phyloP scores from a whole-genome alignment of 805 yeast species.

The Hanseniaspora taiwanica region DNA sequence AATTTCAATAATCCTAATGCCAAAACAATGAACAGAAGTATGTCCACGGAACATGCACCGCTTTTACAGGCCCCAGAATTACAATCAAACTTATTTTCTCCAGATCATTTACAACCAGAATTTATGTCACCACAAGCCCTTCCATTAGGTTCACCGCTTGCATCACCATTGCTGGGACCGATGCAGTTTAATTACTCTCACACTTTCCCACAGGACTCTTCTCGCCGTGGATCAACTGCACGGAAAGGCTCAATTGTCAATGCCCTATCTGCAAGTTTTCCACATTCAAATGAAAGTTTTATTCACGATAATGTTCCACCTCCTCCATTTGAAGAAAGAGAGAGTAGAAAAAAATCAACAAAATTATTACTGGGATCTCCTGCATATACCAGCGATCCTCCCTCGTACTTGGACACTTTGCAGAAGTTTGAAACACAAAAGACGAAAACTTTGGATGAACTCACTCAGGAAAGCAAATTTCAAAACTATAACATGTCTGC shows the following conservation, averaged over 20 bases:
- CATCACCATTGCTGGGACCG: constrained; percentile 36
- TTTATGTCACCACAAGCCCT: constrained; percentile 52
- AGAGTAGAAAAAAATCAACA: not conserved
- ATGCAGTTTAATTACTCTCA: constrained; percentile 35
- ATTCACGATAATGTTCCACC: constrained; percentile 3
- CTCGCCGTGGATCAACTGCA: constrained; percentile 68
- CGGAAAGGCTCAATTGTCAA: constrained; percentile 31
- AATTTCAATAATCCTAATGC: constrained; percentile 9
- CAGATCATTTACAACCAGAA: constrained; percentile 32
- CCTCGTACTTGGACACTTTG: constrained; percentile 22
- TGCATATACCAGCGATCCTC: too few species aligned
- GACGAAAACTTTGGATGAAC: too few species aligned
- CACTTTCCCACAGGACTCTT: too few species aligned
- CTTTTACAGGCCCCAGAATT: constrained; percentile 19
- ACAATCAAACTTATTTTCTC: constrained; percentile 41
- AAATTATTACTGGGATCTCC: too few species aligned
- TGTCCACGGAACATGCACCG: constrained; percentile 1
- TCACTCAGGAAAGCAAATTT: too few species aligned
- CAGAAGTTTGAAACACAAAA: constrained; percentile 7
- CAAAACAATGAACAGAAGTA: constrained; percentile 5
- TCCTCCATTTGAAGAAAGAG: constrained; percentile 4
- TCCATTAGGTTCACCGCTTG: constrained; percentile 38
- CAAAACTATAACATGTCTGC: too few species aligned
- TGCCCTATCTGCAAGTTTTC: constrained; percentile 22
- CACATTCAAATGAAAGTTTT: not conserved